Conservation (phyloP, 2,329 filamentous ascomycete species). For the Exserohilum turcica region DNA sequence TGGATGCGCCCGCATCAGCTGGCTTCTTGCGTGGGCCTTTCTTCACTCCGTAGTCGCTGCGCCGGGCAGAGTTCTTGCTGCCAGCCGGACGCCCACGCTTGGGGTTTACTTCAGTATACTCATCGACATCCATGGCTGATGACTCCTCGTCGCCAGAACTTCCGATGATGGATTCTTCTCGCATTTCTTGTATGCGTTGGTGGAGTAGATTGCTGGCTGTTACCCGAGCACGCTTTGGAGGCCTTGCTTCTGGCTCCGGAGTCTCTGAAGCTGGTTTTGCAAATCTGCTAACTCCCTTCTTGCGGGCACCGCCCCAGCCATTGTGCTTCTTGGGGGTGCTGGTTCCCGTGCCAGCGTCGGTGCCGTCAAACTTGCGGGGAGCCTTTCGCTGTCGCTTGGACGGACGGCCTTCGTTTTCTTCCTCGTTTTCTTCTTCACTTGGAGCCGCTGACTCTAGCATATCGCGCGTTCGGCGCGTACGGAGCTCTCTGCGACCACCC, state of each 20-base stretch:
- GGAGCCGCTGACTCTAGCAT: constrained; percentile 45
- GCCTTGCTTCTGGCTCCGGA: constrained; percentile 42
- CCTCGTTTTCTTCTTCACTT: constrained; percentile 48
- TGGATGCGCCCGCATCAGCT: constrained; percentile 27
- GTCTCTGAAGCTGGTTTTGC: constrained; percentile 40
- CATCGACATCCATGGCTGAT: constrained; percentile 38
- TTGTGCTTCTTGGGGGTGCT: constrained; percentile 42
- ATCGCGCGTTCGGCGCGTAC: constrained; percentile 51
- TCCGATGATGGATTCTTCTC: constrained; percentile 49
- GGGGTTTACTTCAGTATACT: constrained; percentile 27
- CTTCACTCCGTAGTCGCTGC: constrained; percentile 56
- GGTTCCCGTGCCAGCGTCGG: constrained; percentile 37
- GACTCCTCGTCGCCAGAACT: constrained; percentile 46
- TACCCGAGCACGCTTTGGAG: constrained; percentile 35
- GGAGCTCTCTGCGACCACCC: constrained; percentile 53
- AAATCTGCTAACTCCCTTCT: constrained; percentile 45
- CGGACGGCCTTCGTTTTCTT: constrained; percentile 39
- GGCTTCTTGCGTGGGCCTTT: constrained; percentile 53
- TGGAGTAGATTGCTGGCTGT: constrained; percentile 41
- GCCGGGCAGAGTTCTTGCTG: constrained; percentile 53
- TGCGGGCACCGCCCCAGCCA: constrained; percentile 47
- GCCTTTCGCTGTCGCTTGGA: constrained; percentile 44
- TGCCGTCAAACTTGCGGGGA: constrained; percentile 43
- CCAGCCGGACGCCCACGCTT: constrained; percentile 50
- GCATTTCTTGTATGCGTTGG: constrained; percentile 54